Percentiles rank a stretch among this genome's conserved stretches.
phyloP scores from a whole-genome alignment of 2,329 filamentous ascomycete genomes.

The Monascus ruber region DNA sequence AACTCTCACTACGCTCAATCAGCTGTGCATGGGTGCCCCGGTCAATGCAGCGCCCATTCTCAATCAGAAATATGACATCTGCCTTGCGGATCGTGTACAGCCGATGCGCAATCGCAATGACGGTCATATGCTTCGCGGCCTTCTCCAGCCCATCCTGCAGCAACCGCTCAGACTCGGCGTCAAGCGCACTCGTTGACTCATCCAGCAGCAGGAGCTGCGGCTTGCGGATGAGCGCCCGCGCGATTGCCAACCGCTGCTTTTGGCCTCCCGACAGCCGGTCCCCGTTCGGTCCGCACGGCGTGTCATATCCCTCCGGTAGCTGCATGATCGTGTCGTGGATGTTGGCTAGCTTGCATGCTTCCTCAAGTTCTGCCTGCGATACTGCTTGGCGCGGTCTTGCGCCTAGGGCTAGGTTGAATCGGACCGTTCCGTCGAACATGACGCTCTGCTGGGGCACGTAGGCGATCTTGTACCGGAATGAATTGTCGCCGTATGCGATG shows the following conservation, averaged over 20 bases:
- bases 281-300: constrained; percentile 39
- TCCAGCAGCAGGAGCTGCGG: constrained; percentile 46
- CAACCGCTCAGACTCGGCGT: constrained; percentile 54
- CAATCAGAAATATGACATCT: constrained; percentile 69
- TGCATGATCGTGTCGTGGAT: constrained; percentile 43
- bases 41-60: too few species aligned
- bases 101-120: constrained; percentile 66
- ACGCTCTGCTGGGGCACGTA: constrained; percentile 34
- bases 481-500: constrained; percentile 16
- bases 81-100: constrained; percentile 68
- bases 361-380: constrained; percentile 31
- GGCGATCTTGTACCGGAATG: constrained; percentile 22
- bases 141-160: constrained; percentile 60
- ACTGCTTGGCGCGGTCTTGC: constrained; percentile 19
- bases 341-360: constrained; percentile 41
- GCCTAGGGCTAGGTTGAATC: constrained; percentile 39
- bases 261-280: constrained; percentile 43
- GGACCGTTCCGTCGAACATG: constrained; percentile 35
- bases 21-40: too few species aligned
- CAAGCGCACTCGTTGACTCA: constrained; percentile 49
- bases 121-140: constrained; percentile 46
- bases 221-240: constrained; percentile 42
- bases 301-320: constrained; percentile 41
- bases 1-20: too few species aligned
- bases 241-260: constrained; percentile 45